Percentiles rank a stretch among this genome's conserved stretches.
Evolutionary conservation across 2,329 filamentous ascomycete species (phyloP).

Genomic region (Venturia asperata): DNA sequence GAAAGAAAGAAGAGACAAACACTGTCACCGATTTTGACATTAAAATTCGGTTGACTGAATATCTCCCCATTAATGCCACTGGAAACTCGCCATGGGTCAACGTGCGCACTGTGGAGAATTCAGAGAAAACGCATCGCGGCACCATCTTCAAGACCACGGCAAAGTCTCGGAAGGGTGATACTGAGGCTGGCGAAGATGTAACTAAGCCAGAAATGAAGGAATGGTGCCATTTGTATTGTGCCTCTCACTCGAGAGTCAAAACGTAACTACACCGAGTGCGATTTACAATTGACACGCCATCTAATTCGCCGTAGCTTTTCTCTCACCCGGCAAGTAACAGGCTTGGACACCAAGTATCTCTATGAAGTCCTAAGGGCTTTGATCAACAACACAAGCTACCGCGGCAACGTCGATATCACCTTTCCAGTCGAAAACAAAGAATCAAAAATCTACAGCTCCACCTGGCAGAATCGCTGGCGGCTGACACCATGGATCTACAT

Average conservation of each 20-base stretch:
- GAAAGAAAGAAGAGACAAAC: constrained; percentile 32
- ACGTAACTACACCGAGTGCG: constrained; percentile 22
- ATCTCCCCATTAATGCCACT: constrained; percentile 26
- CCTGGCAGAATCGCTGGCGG: constrained; percentile 58
- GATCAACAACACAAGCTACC: constrained; percentile 60
- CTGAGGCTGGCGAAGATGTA: constrained; percentile 36
- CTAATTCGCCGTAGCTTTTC: constrained; percentile 30
- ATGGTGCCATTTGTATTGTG: constrained; percentile 65
- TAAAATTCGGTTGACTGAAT: constrained; percentile 30
- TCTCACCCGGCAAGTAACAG: constrained; percentile 42
- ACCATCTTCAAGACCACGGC: constrained; percentile 45
- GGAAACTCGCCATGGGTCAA: constrained; percentile 26
- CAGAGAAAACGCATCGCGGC: constrained; percentile 58
- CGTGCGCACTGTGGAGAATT: constrained; percentile 46
- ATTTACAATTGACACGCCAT: background rate
- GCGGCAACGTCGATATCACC: constrained; percentile 50
- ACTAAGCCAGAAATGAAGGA: constrained; percentile 41
- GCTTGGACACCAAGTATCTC: constrained; percentile 54
- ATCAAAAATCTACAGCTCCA: constrained; percentile 58
- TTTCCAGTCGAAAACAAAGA: constrained; percentile 53
- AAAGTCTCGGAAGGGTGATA: constrained; percentile 29
- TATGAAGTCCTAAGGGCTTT: constrained; percentile 47
- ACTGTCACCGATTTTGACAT: constrained; percentile 34
- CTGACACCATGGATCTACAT: constrained; percentile 56
- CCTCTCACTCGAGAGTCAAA: constrained; percentile 51